phyloP scores from a whole-genome alignment of 2,329 filamentous ascomycete genomes.

The Nectriaceae sp. region DNA sequence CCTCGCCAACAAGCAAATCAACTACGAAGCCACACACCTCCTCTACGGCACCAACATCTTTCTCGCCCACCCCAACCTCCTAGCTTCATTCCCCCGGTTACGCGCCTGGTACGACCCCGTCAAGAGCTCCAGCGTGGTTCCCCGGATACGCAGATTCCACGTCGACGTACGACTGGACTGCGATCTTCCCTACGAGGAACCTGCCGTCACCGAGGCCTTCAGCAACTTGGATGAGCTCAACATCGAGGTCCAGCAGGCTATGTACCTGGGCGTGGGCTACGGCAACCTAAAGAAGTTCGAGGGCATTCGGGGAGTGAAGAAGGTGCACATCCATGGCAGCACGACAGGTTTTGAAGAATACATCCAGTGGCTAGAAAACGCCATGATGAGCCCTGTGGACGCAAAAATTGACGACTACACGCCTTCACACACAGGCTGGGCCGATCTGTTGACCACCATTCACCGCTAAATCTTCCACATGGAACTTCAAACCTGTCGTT shows the following conservation, averaged over 20 bases:
- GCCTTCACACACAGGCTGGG: constrained; percentile 23
- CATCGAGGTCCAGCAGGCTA: constrained; percentile 41
- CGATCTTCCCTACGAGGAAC: constrained; percentile 35
- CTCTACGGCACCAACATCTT: constrained; percentile 49
- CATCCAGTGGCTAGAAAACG: constrained; percentile 39
- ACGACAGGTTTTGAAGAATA: constrained; percentile 45
- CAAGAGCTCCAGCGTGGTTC: constrained; percentile 28
- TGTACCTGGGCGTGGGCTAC: constrained; percentile 40
- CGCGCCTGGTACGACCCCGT: constrained; percentile 34
- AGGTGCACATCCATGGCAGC: constrained; percentile 39
- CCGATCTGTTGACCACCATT: constrained; percentile 22
- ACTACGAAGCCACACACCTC: constrained; percentile 42
- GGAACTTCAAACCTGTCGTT: no score
- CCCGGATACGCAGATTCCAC: constrained; percentile 41
- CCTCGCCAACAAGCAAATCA: constrained; percentile 40
- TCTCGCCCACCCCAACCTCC: constrained; percentile 41
- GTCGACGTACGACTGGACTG: constrained; percentile 44
- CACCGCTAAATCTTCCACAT: no score
- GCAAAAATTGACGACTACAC: constrained; percentile 21
- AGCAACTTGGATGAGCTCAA: constrained; percentile 40
- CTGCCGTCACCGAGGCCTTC: constrained; percentile 35
- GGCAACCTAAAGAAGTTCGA: constrained; percentile 44
- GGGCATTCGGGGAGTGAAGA: constrained; percentile 41
- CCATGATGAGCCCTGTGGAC: constrained; percentile 36
- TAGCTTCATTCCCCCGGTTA: constrained; percentile 44